Base-by-base conservation (phyloP, 176 grass and related monocot genomes). In the Carex littledalei region DNA sequence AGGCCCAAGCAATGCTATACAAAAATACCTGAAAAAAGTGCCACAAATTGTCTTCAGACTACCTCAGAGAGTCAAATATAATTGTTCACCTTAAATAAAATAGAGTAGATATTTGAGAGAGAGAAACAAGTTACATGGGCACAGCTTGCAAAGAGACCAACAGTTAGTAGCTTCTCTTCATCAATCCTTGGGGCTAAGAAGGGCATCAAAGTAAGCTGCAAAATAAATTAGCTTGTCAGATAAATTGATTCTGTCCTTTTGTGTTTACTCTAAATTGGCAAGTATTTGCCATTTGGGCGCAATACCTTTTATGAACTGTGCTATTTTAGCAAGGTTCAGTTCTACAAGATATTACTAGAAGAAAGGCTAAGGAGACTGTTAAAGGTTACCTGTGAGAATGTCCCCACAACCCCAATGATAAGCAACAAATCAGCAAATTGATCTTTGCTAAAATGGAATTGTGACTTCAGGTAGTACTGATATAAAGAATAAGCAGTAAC, bases 121-220 rank as follows among this genome's bases (percentile, higher is more conserved):
- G 12, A 31, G 21, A 26, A 49, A 3, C 3, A 45, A 63, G 31
- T 94, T 99, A 99, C 96, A 88, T 99, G 91, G 17, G 84, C 52
- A 53, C 89, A 99, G 52, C 93, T 89, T 35, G 90, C 93, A 64
- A 99, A 81, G 24, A 95, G 84, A 11, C 96, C 93, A 18, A 99
- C 14, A 84, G 67, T 95, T 79, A 99, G 91, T n/a, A 99, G 80
- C 32, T 71, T 86, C 66, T 98, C 96, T 90, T 98, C 96, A 49
- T 87, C 88, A 31, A 94, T 14, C n/a, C 83, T 78, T 52, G 90
- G 96, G 80, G 88, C 90, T 59, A 99, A 85, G 56, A 94, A 63
- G 39, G 93, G 96, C 96, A 99, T 99, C 85, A 99, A 85, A 55
- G 87, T 84, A 56, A 99, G 81, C 96, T 99, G 88, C 65, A 92